Percentiles rank a stretch among this genome's conserved stretches.
Evolutionary conservation across 148 eudicot species (phyloP).

Genomic region (Rhododendron williamsianum): DNA sequence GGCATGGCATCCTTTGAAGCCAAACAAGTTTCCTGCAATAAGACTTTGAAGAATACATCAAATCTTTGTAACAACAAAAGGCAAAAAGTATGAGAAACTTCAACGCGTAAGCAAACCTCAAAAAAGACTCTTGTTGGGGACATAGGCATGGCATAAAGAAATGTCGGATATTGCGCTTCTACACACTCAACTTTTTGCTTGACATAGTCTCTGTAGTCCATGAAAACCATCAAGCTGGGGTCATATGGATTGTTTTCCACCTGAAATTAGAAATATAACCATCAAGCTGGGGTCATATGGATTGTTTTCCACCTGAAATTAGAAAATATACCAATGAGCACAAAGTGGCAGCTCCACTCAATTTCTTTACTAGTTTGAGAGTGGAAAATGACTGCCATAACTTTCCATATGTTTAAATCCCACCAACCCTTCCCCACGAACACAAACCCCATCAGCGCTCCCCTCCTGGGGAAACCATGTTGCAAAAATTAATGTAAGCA

Average conservation of each 20-base stretch:
- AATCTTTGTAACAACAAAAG: background rate
- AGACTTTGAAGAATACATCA: background rate
- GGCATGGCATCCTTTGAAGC: constrained; percentile 98
- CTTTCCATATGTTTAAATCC: background rate
- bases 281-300: constrained; percentile 86
- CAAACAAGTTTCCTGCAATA: constrained; percentile 88
- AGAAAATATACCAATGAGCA: constrained; percentile 1
- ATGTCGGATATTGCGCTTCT: constrained; percentile 85
- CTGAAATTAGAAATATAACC: constrained; percentile 54
- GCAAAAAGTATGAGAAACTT: background rate
- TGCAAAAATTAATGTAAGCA: background rate
- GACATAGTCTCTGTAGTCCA: constrained; percentile 86
- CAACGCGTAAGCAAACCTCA: constrained; percentile 50
- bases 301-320: constrained; percentile 72
- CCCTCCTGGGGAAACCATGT: background rate
- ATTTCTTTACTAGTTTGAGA: background rate
- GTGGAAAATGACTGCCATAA: background rate
- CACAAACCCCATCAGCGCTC: background rate
- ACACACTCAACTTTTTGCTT: constrained; percentile 37
- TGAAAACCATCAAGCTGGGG: constrained; percentile 90
- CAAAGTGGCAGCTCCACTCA: background rate
- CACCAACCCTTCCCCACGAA: background rate
- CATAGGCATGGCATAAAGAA: constrained; percentile 94
- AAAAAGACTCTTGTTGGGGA: constrained; percentile 89
- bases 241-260: constrained; percentile 88